Conservation (phyloP, 495 filamentous ascomycete species). For the Podospora bellae-mahoneyi region DNA sequence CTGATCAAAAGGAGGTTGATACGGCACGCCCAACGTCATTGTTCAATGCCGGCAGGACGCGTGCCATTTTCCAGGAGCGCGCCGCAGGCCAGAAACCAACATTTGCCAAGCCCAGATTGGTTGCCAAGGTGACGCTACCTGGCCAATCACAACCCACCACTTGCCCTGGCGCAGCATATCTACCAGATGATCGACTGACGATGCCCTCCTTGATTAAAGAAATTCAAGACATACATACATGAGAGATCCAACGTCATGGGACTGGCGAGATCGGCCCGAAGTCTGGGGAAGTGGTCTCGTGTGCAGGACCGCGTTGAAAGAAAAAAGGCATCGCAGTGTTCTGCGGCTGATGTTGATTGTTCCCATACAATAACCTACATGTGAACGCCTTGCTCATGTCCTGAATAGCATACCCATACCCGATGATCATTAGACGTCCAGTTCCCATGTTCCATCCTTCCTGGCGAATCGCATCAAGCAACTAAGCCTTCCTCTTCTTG, state of each 20-base stretch:
- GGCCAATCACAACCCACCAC: neutral
- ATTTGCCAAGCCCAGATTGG: conserved; percentile 1
- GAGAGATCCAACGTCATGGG: neutral
- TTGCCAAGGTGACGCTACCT: conserved; percentile 21
- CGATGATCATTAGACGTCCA: neutral
- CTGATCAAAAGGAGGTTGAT: neutral
- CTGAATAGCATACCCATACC: neutral
- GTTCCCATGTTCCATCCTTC: neutral
- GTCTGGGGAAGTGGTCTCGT: neutral
- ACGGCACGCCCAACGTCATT: neutral
- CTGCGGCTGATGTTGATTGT: neutral
- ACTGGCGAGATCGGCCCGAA: neutral
- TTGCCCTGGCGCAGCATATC: neutral
- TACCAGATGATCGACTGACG: neutral
- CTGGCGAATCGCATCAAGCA: neutral
- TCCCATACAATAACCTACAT: neutral
- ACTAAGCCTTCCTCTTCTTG: conserved; percentile 33
- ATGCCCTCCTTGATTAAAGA: neutral
- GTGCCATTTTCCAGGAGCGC: neutral
- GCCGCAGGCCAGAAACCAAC: neutral
- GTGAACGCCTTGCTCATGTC: neutral
- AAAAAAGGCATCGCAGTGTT: neutral
- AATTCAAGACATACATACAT: neutral
- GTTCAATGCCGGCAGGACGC: neutral
- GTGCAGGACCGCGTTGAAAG: neutral